Conservation (phyloP, 1,284 basidiomycete genomes). For the Microbotryum lychnidis-dioicae region DNA sequence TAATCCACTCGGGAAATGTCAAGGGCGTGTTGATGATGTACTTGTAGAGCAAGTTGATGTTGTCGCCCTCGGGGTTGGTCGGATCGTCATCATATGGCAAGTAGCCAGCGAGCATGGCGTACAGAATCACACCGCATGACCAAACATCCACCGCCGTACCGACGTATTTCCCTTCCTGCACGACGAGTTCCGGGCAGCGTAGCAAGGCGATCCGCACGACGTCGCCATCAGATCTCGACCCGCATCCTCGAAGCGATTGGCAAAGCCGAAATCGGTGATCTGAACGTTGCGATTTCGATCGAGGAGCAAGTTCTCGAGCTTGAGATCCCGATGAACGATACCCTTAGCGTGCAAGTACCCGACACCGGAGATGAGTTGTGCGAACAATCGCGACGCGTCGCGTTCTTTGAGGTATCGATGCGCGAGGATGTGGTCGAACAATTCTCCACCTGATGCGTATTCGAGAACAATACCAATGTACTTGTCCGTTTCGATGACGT, state of each 20-base stretch:
- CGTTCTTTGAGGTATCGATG: slow-evolving; percentile 93
- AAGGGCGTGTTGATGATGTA: slow-evolving; percentile 96
- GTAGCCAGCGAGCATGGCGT: slow-evolving; percentile 98
- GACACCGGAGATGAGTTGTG: slow-evolving; percentile 96
- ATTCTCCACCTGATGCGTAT: slow-evolving; percentile 89
- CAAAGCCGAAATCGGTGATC: slow-evolving; percentile 99
- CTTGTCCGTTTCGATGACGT: slow-evolving; percentile 98
- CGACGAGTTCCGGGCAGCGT: slow-evolving; percentile 97
- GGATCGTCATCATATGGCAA: slow-evolving; percentile 99
- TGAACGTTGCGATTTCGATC: slow-evolving; percentile 90
- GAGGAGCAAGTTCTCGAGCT: slow-evolving; percentile 94
- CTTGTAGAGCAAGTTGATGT: slow-evolving; percentile 98
- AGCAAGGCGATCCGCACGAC: slow-evolving; percentile 93
- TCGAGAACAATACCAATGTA: slow-evolving; percentile 99
- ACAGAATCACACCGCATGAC: slow-evolving; percentile 98
- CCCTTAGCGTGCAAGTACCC: slow-evolving; percentile 99
- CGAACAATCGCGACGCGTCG: slow-evolving; percentile 92
- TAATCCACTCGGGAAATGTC: slow-evolving; percentile 89
- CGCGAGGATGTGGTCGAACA: slow-evolving; percentile 98
- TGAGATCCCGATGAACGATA: slow-evolving; percentile 98
- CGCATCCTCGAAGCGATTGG: slow-evolving; percentile 88
- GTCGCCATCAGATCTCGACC: slow-evolving; percentile 95
- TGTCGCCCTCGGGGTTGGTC: slow-evolving; percentile 96
- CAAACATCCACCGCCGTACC: slow-evolving; percentile 99
- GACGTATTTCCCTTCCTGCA: slow-evolving; percentile 92